Evolutionary conservation across 139 green algal genomes (phyloP).

Genomic region (Desmodesmus armatus): DNA sequence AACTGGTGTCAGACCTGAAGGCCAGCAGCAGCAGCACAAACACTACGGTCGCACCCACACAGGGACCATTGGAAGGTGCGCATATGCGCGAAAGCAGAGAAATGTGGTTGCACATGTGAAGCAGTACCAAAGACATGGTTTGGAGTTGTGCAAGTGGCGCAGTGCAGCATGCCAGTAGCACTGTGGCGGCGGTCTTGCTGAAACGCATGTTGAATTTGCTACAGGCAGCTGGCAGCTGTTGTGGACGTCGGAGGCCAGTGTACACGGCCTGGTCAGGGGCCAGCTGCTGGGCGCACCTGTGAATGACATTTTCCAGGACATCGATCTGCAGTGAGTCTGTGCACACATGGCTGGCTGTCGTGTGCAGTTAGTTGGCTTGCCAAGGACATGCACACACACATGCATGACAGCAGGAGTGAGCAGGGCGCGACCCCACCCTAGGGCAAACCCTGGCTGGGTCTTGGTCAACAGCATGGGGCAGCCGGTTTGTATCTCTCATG

Average conservation of each 20-base stretch:
- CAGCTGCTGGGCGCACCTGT: constrained; percentile 29
- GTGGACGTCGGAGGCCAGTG: constrained; percentile 28
- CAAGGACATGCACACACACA: neutral
- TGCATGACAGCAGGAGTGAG: no score
- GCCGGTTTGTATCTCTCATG: neutral
- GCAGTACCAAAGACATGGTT: no score
- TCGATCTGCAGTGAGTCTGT: constrained; percentile 8
- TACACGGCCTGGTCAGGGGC: constrained; percentile 4
- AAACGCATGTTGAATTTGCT: no score
- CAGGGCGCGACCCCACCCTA: neutral
- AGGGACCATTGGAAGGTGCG: neutral
- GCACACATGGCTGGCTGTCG: neutral
- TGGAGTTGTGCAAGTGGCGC: no score
- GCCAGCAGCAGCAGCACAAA: constrained; percentile 8
- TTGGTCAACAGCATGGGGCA: neutral
- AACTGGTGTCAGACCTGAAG: neutral
- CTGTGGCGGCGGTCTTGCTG: no score
- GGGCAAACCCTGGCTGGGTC: neutral
- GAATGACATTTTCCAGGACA: constrained; percentile 22
- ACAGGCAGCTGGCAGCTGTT: constrained; percentile 20
- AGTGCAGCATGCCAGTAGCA: no score
- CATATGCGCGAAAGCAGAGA: no score
- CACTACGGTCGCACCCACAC: neutral
- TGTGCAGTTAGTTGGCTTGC: neutral
- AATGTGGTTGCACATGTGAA: no score